phyloP scores from a whole-genome alignment of 2,329 filamentous ascomycete species.

The Fusarium tupiense region DNA sequence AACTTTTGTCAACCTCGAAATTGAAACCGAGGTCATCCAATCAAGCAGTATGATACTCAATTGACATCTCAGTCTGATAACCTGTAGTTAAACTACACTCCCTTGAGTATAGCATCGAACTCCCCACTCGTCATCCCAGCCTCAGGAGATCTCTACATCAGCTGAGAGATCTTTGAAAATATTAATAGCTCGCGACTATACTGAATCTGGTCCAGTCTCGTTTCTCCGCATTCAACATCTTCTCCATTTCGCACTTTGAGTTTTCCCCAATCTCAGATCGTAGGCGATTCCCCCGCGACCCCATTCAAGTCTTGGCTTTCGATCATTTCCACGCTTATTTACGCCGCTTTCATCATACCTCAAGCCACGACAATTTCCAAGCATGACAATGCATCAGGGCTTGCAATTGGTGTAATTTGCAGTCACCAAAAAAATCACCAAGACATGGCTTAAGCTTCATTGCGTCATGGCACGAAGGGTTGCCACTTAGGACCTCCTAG shows the following conservation, averaged over 20 bases:
- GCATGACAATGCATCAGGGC: not conserved
- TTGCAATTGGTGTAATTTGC: not conserved
- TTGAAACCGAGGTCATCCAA: not conserved
- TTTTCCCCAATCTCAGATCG: not conserved
- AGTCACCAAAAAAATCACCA: not conserved
- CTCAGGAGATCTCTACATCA: not conserved
- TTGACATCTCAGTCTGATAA: not conserved
- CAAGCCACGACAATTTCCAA: not conserved
- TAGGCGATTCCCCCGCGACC: not conserved
- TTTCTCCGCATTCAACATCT: not conserved
- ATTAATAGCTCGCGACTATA: not conserved
- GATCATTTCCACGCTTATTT: not conserved
- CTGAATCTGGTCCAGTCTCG: not conserved
- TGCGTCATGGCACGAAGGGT: not conserved
- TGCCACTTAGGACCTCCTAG: not conserved
- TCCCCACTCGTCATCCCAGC: not conserved
- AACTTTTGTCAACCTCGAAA: not conserved
- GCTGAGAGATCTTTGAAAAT: not conserved
- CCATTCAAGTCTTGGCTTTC: not conserved
- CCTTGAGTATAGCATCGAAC: not conserved
- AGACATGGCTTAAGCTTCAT: not conserved
- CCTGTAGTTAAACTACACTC: not conserved
- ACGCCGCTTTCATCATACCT: constrained; percentile 10
- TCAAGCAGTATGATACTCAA: not conserved
- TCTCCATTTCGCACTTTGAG: not conserved